Conservation (phyloP, 139 green algal species). For the Closterium sp. region DNA sequence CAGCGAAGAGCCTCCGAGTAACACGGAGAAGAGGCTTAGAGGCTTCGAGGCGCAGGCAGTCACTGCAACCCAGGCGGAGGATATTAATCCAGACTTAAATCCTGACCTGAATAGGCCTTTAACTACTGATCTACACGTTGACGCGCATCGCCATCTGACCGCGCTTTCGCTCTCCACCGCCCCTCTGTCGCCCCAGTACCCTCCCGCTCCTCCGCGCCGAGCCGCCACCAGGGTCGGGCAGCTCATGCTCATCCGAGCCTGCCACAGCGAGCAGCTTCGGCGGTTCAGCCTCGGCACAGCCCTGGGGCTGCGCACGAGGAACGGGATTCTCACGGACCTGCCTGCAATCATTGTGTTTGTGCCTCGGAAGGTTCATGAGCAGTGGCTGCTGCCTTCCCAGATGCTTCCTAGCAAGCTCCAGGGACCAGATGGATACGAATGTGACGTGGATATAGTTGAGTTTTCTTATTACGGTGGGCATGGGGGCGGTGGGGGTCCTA, state of each 20-base stretch:
- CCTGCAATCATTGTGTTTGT: slow-evolving; percentile 35
- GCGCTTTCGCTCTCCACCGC: not conserved
- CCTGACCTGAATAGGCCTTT: too few relatives aligned
- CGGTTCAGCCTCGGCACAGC: slow-evolving; percentile 37
- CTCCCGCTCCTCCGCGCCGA: not conserved
- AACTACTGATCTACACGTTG: not conserved
- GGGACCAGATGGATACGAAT: slow-evolving; percentile 20
- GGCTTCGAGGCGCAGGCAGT: not conserved
- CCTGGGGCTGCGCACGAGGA: slow-evolving; percentile 16
- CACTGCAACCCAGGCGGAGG: not conserved
- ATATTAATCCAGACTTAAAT: not conserved
- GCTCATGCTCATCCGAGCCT: slow-evolving; percentile 42
- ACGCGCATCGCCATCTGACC: not conserved
- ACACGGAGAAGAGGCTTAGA: not conserved
- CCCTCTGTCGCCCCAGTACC: not conserved
- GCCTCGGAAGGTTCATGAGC: slow-evolving; percentile 24
- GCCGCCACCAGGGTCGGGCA: slow-evolving; percentile 12
- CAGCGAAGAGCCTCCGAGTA: not conserved
- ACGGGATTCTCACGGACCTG: slow-evolving; percentile 18
- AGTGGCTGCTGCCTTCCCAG: slow-evolving; percentile 24
- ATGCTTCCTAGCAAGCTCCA: slow-evolving; percentile 23
- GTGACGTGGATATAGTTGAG: slow-evolving; percentile 34
- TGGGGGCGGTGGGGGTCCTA: not conserved
- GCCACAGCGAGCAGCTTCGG: slow-evolving; percentile 20
- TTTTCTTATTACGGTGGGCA: slow-evolving; percentile 18